phyloP scores from a whole-genome alignment of 2,329 filamentous ascomycete species.

The Curvularia sp. region DNA sequence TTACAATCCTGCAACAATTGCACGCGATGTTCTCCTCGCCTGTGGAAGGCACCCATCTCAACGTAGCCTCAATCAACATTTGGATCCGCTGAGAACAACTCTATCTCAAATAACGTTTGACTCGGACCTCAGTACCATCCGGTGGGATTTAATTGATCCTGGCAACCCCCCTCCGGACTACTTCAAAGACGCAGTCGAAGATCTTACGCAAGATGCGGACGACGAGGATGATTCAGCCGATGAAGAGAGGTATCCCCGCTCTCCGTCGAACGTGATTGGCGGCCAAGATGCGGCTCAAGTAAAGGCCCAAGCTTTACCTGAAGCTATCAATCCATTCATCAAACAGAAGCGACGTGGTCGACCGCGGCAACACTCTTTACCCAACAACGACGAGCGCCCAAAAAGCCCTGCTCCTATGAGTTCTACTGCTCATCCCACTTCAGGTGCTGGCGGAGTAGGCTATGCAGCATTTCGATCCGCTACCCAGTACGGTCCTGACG shows the following conservation, averaged over 20 bases:
- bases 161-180: constrained; percentile 55
- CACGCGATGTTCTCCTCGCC: constrained; percentile 68
- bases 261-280: constrained; percentile 31
- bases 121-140: constrained; percentile 64
- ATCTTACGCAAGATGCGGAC: constrained; percentile 43
- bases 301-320: constrained; percentile 40
- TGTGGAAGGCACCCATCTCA: constrained; percentile 68
- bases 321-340: constrained; percentile 42
- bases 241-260: constrained; percentile 29
- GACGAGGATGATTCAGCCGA: constrained; percentile 48
- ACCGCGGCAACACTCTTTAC: constrained; percentile 45
- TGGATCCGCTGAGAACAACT: constrained; percentile 57
- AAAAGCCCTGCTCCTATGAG: constrained; percentile 32
- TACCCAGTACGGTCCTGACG: constrained; percentile 42
- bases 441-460: constrained; percentile 39
- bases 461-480: constrained; percentile 54
- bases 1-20: constrained; percentile 69
- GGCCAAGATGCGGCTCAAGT: constrained; percentile 29
- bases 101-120: constrained; percentile 55
- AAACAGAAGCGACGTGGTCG: constrained; percentile 46
- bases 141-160: constrained; percentile 69
- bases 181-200: constrained; percentile 36
- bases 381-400: constrained; percentile 24
- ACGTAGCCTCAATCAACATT: constrained; percentile 65
- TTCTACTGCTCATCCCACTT: constrained; percentile 31